Percentiles rank a stretch among this genome's conserved stretches.
These are phyloP conservation scores for Strobilomyces echinocephalus DNA, from an alignment of 768 basidiomycete species.

Conservation along the genomic window DNA sequence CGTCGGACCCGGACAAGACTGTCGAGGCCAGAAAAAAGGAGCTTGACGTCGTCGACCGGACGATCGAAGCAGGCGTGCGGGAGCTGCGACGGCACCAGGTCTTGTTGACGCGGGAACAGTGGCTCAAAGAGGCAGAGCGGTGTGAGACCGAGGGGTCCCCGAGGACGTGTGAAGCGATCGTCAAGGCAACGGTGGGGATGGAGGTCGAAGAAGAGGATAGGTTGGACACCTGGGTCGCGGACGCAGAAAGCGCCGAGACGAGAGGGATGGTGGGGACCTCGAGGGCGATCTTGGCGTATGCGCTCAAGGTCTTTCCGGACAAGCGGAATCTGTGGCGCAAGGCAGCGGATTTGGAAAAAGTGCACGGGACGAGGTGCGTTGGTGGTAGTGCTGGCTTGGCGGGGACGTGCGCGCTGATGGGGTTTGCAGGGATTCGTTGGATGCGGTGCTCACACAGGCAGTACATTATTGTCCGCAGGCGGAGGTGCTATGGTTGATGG, in stretches of 20 bases:
- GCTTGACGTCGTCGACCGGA: conserved; percentile 74
- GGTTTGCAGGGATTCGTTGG: conserved; percentile 63
- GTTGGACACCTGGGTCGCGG: conserved; percentile 83
- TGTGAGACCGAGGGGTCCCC: conserved; percentile 84
- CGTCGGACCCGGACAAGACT: conserved; percentile 40
- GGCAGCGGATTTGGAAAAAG: conserved; percentile 91
- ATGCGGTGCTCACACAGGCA: conserved; percentile 76
- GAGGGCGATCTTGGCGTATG: conserved; percentile 84
- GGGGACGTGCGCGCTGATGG: background rate
- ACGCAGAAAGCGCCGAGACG: conserved; percentile 78
- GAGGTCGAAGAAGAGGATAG: conserved; percentile 95
- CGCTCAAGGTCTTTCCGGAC: conserved; percentile 87
- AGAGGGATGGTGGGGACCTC: conserved; percentile 77
- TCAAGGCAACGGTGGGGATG: conserved; percentile 90
- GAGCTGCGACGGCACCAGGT: conserved; percentile 81
- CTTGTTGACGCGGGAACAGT: conserved; percentile 82
- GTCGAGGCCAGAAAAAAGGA: conserved; percentile 56
- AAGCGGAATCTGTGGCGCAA: conserved; percentile 80
- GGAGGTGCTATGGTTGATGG: conserved; percentile 96
- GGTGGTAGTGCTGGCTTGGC: too few relatives aligned
- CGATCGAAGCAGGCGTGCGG: conserved; percentile 80
- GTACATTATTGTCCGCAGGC: conserved; percentile 92
- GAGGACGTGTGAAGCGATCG: conserved; percentile 87
- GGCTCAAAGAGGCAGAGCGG: conserved; percentile 92
- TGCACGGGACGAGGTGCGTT: conserved; percentile 73